A percentile compares a stretch with the other conserved stretches of the same genome.
These are phyloP conservation scores for Leishmania aethiopica DNA, from an alignment of 208 protist genomes.

Conservation along the genomic window DNA sequence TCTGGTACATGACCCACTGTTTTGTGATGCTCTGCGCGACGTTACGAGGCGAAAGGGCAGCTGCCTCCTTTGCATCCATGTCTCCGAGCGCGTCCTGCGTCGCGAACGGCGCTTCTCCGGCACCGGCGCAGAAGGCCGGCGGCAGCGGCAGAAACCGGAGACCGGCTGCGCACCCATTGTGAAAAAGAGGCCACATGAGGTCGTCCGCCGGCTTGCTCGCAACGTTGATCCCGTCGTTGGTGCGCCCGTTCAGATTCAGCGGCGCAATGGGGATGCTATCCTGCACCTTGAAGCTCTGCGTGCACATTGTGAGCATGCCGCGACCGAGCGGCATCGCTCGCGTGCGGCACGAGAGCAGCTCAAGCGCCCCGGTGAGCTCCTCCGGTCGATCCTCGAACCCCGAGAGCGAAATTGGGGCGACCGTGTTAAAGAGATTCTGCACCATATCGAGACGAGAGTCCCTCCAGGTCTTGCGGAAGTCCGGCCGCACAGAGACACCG, in stretches of 20 bases:
- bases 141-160: conserved; percentile 79
- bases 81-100: background rate
- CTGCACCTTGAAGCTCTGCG: conserved; percentile 74
- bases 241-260: conserved; percentile 71
- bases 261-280: conserved; percentile 82
- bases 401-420: conserved; percentile 57
- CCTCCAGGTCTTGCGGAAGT: conserved; percentile 74
- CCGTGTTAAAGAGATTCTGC: conserved; percentile 81
- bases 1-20: conserved; percentile 90
- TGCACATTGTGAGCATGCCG: conserved; percentile 86
- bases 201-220: conserved; percentile 56
- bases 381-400: conserved; percentile 58
- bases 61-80: background rate
- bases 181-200: conserved; percentile 80
- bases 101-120: background rate
- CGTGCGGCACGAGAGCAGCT: conserved; percentile 44
- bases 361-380: conserved; percentile 51
- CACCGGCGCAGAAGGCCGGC: conserved; percentile 3
- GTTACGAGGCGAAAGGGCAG: background rate
- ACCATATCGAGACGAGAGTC: conserved; percentile 70
- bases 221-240: conserved; percentile 67
- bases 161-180: conserved; percentile 87
- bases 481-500: conserved; percentile 72
- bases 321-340: conserved; percentile 69
- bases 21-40: conserved; percentile 54